These are phyloP conservation scores for Talaromyces adpressus DNA, from an alignment of 495 filamentous ascomycete species.

Conservation along the genomic window DNA sequence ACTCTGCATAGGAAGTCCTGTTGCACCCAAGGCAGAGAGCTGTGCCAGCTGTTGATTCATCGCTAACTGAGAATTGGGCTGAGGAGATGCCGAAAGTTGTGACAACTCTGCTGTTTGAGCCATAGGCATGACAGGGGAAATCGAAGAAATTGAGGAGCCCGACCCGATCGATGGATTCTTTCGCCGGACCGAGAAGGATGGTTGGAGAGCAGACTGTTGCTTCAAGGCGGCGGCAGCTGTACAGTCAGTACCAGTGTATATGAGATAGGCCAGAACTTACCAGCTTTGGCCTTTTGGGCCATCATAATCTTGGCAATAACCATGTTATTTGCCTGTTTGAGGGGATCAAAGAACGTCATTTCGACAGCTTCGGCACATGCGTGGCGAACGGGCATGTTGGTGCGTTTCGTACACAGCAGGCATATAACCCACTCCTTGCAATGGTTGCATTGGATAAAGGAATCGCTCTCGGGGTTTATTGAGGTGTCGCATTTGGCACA, in stretches of 20 bases:
- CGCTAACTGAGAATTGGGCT: not conserved
- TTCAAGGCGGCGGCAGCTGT: not conserved
- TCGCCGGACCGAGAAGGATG: not conserved
- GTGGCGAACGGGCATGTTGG: constrained; percentile 6
- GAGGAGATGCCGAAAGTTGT: not conserved
- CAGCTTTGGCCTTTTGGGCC: constrained; percentile 5
- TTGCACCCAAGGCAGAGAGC: not conserved
- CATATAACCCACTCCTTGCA: not conserved
- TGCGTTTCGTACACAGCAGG: constrained; percentile 1
- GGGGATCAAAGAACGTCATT: constrained; percentile 6
- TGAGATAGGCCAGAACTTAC: not conserved
- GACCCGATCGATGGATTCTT: not conserved
- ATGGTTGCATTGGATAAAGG: constrained; percentile 5
- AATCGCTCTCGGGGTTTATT: constrained; percentile 1
- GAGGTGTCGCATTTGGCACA: constrained; percentile 7
- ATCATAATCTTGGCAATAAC: not conserved
- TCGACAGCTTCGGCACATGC: constrained; percentile 6
- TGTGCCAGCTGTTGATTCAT: not conserved
- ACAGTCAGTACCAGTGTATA: not conserved
- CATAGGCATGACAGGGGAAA: not conserved
- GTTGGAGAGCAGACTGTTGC: not conserved
- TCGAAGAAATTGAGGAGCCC: not conserved
- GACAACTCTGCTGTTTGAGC: not conserved
- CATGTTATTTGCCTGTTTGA: not conserved
- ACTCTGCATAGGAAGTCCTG: not conserved